phyloP scores from a whole-genome alignment of 1,284 basidiomycete genomes.

The Tremellales sp. region DNA sequence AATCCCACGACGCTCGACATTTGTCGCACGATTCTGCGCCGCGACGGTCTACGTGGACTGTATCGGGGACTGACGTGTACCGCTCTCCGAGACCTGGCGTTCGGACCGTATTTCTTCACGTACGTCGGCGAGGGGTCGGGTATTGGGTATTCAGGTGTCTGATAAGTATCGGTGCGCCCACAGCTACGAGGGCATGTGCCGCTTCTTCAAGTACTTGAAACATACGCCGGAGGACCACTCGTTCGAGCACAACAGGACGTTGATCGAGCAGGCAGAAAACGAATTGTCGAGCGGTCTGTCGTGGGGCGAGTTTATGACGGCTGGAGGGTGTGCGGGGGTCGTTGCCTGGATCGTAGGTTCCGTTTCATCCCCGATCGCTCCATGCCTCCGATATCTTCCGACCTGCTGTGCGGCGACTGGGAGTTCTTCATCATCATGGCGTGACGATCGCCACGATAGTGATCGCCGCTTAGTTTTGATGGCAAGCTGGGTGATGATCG shows the following conservation, averaged over 20 bases:
- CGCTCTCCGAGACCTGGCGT: constrained; percentile 68
- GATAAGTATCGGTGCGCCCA: background rate
- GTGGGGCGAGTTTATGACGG: constrained; percentile 63
- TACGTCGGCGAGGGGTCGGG: constrained; percentile 40
- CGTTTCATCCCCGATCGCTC: too few species aligned
- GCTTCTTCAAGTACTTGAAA: constrained; percentile 53
- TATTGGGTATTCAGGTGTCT: background rate
- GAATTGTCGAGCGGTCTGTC: constrained; percentile 51
- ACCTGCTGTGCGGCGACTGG: too few species aligned
- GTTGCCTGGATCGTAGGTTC: constrained; percentile 47
- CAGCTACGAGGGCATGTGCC: constrained; percentile 68
- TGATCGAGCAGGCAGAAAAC: constrained; percentile 54
- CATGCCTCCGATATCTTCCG: too few species aligned
- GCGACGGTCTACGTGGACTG: constrained; percentile 62
- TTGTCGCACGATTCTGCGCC: constrained; percentile 55
- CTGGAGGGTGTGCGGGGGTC: constrained; percentile 72
- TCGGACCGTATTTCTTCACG: constrained; percentile 79
- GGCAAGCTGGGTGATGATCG: too few species aligned
- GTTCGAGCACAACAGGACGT: constrained; percentile 43
- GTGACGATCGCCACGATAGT: too few species aligned
- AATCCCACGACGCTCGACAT: constrained; percentile 54
- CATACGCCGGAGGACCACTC: constrained; percentile 14
- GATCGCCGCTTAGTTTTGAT: too few species aligned
- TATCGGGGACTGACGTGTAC: constrained; percentile 72
- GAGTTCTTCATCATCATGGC: too few species aligned